These are phyloP conservation scores for Phytophthora idaei DNA, from an alignment of 352 stramenopile genomes.

Conservation along the genomic window DNA sequence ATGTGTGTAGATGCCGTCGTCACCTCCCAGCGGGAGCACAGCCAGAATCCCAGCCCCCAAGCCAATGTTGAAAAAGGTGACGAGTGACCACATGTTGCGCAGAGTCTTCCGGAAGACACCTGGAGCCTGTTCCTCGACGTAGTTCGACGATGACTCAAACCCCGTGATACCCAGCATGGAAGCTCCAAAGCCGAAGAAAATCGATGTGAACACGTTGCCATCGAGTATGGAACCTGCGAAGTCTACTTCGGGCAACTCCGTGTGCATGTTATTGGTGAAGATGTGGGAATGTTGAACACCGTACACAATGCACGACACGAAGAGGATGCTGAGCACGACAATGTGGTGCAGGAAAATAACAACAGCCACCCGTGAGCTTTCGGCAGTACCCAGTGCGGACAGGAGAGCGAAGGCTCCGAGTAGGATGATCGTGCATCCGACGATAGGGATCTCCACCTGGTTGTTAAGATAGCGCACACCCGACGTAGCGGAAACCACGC, in stretches of 20 bases:
- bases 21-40: constrained; percentile 69
- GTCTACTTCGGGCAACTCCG: constrained; percentile 59
- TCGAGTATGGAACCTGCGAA: constrained; percentile 48
- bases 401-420: constrained; percentile 79
- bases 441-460: constrained; percentile 52
- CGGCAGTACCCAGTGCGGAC: constrained; percentile 59
- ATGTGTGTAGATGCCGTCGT: constrained; percentile 49
- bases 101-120: constrained; percentile 78
- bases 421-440: constrained; percentile 42
- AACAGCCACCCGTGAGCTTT: constrained; percentile 77
- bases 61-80: constrained; percentile 85
- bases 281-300: constrained; percentile 56
- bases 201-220: constrained; percentile 44
- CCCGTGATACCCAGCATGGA: constrained; percentile 89
- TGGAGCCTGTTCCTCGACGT: constrained; percentile 82
- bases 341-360: constrained; percentile 84
- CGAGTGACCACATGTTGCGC: constrained; percentile 80
- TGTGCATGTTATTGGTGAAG: constrained; percentile 68
- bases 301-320: constrained; percentile 57
- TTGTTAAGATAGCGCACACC: constrained; percentile 83
- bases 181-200: constrained; percentile 75
- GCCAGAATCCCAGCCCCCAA: constrained; percentile 68
- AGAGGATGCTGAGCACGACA: constrained; percentile 60
- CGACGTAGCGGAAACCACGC: constrained; percentile 62
- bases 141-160: constrained; percentile 88